Evolutionary conservation across 306 rosid species (phyloP).

Genomic region (Pachyrhizus erosus): DNA sequence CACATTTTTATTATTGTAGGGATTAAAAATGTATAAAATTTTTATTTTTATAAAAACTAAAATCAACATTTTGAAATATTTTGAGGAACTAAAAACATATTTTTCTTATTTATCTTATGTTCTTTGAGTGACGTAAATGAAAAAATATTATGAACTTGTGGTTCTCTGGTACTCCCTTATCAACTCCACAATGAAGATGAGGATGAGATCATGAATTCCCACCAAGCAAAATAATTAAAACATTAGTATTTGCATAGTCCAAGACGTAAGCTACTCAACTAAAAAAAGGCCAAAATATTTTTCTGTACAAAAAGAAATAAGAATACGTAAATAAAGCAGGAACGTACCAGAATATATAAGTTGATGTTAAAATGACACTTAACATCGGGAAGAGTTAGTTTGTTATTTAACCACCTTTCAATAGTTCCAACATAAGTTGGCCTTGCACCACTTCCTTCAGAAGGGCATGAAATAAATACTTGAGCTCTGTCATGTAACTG

Average conservation of each 20-base stretch:
- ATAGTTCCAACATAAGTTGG: conserved; percentile 77
- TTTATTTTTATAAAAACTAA: background rate
- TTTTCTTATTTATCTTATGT: background rate
- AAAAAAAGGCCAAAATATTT: conserved; percentile 21
- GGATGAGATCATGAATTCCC: background rate
- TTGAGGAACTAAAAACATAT: background rate
- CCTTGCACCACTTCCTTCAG: conserved; percentile 51
- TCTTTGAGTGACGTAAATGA: background rate
- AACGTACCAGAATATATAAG: conserved; percentile 74
- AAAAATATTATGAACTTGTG: background rate
- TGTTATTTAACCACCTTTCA: conserved; percentile 73
- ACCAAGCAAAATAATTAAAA: conserved; percentile 11
- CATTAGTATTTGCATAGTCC: background rate
- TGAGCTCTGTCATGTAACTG: conserved; percentile 99
- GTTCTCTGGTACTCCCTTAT: background rate
- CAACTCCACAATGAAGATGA: background rate
- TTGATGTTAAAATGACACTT: conserved; percentile 63
- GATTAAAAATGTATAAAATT: background rate
- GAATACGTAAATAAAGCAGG: conserved; percentile 10
- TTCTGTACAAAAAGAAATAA: background rate
- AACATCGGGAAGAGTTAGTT: conserved; percentile 65
- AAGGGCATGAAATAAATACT: conserved; percentile 73
- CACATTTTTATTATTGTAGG: background rate
- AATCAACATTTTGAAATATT: background rate
- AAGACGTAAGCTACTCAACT: background rate